These are phyloP conservation scores for Fusarium tjaetaba DNA, from an alignment of 2,329 filamentous ascomycete genomes.

Conservation along the genomic window DNA sequence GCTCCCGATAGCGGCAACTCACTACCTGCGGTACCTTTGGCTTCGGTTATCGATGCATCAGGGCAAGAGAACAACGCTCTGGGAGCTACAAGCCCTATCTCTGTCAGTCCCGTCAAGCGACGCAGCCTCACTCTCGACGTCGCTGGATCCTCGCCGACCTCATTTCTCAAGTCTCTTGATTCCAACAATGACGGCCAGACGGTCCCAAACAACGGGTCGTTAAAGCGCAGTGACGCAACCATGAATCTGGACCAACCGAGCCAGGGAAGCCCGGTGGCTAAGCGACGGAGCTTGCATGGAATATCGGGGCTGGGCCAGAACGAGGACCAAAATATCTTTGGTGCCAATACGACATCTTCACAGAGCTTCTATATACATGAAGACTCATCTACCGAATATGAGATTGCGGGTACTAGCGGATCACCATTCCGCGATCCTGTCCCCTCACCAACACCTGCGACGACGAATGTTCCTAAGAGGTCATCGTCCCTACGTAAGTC, in stretches of 20 bases:
- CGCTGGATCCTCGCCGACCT: slow-evolving; percentile 62
- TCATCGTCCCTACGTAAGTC: slow-evolving; percentile 85
- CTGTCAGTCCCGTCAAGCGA: slow-evolving; percentile 56
- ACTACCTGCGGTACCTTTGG: slow-evolving; percentile 54
- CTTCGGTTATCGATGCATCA: slow-evolving; percentile 50
- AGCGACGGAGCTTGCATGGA: slow-evolving; percentile 87
- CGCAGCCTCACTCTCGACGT: slow-evolving; percentile 68
- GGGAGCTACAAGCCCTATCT: slow-evolving; percentile 48
- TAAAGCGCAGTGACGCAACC: slow-evolving; percentile 90
- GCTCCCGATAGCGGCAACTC: slow-evolving; percentile 78
- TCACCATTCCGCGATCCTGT: slow-evolving; percentile 52
- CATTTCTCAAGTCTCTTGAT: slow-evolving; percentile 63
- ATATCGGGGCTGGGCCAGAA: slow-evolving; percentile 68
- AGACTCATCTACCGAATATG: slow-evolving; percentile 61
- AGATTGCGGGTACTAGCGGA: slow-evolving; percentile 55
- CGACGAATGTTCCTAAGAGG: slow-evolving; percentile 68
- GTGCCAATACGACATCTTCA: slow-evolving; percentile 59
- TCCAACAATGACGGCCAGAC: slow-evolving; percentile 49
- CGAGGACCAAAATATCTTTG: slow-evolving; percentile 79
- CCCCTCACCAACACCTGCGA: slow-evolving; percentile 58
- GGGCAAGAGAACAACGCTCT: slow-evolving; percentile 57
- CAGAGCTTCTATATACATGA: slow-evolving; percentile 64
- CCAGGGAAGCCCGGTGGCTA: slow-evolving; percentile 86
- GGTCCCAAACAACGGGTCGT: slow-evolving; percentile 71
- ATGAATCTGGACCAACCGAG: slow-evolving; percentile 86